Evolutionary conservation across 495 filamentous ascomycete species (phyloP).

Genomic region (Baudoinia panamericana): DNA sequence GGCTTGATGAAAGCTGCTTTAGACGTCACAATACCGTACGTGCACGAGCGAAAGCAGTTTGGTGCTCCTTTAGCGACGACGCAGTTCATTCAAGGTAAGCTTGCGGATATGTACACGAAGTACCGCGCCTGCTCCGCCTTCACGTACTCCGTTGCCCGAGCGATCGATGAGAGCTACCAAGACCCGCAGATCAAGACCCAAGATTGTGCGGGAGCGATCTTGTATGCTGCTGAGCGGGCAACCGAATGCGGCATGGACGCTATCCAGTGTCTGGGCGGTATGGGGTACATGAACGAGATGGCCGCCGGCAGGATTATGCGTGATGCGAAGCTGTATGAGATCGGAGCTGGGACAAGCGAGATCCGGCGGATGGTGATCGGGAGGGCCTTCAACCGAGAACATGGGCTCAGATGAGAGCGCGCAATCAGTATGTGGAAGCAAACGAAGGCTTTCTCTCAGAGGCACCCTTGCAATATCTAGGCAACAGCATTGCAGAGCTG

Average conservation of each 20-base stretch:
- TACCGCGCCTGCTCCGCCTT: conserved; percentile 57
- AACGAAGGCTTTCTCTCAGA: too few species aligned
- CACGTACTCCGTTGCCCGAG: conserved; percentile 45
- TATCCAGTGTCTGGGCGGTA: conserved; percentile 91
- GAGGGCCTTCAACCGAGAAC: conserved; percentile 86
- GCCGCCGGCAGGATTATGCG: conserved; percentile 72
- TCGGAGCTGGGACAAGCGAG: conserved; percentile 92
- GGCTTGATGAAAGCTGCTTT: conserved; percentile 89
- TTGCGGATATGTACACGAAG: conserved; percentile 96
- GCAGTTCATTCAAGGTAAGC: conserved; percentile 83
- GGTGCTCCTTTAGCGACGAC: conserved; percentile 76
- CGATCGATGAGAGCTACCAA: conserved; percentile 23
- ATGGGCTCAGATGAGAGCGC: conserved; percentile 28
- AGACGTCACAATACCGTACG: conserved; percentile 79
- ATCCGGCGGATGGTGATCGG: conserved; percentile 90
- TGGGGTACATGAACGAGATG: conserved; percentile 93
- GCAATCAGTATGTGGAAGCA: too few species aligned
- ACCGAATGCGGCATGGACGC: conserved; percentile 80
- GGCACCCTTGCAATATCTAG: too few species aligned
- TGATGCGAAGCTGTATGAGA: conserved; percentile 90
- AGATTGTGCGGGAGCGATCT: conserved; percentile 87
- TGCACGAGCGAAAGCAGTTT: conserved; percentile 83
- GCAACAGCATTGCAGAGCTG: too few species aligned
- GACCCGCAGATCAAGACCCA: conserved; percentile 51
- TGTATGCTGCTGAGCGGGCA: conserved; percentile 87